Evolutionary conservation across 2,329 filamentous ascomycete genomes (phyloP).

Genomic region (Calonectria hongkongensis): DNA sequence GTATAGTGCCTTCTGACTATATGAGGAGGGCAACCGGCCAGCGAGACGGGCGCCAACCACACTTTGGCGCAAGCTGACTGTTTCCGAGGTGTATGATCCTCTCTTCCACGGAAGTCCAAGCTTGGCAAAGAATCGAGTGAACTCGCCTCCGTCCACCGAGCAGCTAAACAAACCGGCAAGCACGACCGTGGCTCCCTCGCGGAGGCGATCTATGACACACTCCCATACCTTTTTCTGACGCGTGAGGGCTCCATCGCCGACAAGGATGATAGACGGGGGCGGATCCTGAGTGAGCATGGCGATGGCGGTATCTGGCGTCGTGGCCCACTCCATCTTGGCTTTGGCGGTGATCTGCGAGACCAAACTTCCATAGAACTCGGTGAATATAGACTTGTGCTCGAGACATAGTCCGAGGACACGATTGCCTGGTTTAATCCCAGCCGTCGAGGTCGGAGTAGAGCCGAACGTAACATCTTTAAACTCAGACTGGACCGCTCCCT

Average conservation of each 20-base stretch:
- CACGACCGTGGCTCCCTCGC: conserved; percentile 34
- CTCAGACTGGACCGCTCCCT: not conserved
- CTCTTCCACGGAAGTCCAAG: conserved; percentile 40
- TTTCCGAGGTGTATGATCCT: conserved; percentile 23
- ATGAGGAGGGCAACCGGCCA: conserved; percentile 15
- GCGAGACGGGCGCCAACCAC: not conserved
- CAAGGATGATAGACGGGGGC: conserved; percentile 34
- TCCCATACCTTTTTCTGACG: conserved; percentile 27
- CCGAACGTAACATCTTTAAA: conserved; percentile 27
- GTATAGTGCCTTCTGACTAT: conserved; percentile 34
- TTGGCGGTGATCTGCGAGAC: conserved; percentile 23
- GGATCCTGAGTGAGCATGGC: conserved; percentile 13
- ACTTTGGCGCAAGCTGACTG: conserved; percentile 4
- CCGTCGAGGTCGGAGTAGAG: not conserved
- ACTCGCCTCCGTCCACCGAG: conserved; percentile 12
- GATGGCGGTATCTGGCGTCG: conserved; percentile 24
- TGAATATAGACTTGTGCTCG: conserved; percentile 18
- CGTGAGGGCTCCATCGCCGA: conserved; percentile 29
- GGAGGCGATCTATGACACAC: conserved; percentile 34
- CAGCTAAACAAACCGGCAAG: conserved; percentile 31
- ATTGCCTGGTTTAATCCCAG: not conserved
- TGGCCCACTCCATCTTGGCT: conserved; percentile 30
- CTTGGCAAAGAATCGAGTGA: conserved; percentile 38
- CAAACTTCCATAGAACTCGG: conserved; percentile 8
- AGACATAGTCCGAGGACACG: conserved; percentile 32